Conservation (phyloP, 345 rosid species). For the Lepidium aucheri region DNA sequence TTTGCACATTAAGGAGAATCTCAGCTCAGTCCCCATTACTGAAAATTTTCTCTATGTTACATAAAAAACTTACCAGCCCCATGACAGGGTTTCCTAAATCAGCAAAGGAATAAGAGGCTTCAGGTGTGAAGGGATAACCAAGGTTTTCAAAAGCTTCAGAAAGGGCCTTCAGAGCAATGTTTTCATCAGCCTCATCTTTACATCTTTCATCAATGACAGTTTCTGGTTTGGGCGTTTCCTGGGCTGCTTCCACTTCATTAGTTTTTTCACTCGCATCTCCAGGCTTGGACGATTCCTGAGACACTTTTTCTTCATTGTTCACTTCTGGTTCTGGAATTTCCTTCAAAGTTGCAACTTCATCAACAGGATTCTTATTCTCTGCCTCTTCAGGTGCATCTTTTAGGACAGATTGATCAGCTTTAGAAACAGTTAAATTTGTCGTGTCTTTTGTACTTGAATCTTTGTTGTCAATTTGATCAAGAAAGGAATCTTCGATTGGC, state of each 20-base stretch:
- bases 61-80: conserved; percentile 74
- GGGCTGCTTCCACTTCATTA: conserved; percentile 27
- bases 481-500: conserved; percentile 91
- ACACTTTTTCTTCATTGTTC: conserved; percentile 34
- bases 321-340: conserved; percentile 55
- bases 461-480: conserved; percentile 38
- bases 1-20: background rate
- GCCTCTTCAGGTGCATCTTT: conserved; percentile 50
- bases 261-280: conserved; percentile 32
- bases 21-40: background rate
- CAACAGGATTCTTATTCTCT: conserved; percentile 40
- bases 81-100: conserved; percentile 95
- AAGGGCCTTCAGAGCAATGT: conserved; percentile 64
- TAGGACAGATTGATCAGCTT: conserved; percentile 31
- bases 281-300: conserved; percentile 35
- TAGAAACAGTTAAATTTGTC: conserved; percentile 28
- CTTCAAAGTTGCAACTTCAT: conserved; percentile 41
- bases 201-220: conserved; percentile 33
- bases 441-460: conserved; percentile 42
- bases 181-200: conserved; percentile 35
- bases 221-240: conserved; percentile 36
- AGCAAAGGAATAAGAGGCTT: conserved; percentile 64
- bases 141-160: conserved; percentile 82
- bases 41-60: background rate
- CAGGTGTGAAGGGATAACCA: conserved; percentile 61